phyloP scores from a whole-genome alignment of 1,139 yeast genomes.

The Geotrichum bryndzae region DNA sequence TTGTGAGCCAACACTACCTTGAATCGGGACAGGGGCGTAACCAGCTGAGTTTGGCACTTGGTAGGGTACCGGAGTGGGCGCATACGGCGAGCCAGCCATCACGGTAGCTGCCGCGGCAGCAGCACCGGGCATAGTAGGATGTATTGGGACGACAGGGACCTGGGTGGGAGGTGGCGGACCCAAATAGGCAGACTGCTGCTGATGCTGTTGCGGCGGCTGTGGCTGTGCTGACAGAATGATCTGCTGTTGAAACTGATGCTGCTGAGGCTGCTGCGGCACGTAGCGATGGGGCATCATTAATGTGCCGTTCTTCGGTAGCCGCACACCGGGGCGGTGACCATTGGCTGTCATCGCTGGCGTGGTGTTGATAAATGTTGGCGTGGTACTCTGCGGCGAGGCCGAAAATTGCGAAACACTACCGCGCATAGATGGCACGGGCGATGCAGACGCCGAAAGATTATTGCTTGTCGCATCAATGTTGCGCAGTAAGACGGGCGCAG shows the following conservation, averaged over 20 bases:
- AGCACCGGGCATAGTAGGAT: slow-evolving; percentile 1
- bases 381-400: neutral
- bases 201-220: slow-evolving; percentile 18
- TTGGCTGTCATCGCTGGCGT: slow-evolving; percentile 5
- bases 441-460: neutral
- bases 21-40: neutral
- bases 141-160: slow-evolving; percentile 7
- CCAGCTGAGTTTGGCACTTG: slow-evolving; percentile 3
- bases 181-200: slow-evolving; percentile 10
- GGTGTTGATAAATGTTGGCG: slow-evolving; percentile 5
- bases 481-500: slow-evolving; percentile 31
- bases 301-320: neutral
- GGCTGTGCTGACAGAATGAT: slow-evolving; percentile 4
- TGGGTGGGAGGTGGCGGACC: slow-evolving; percentile 6
- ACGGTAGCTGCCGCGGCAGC: slow-evolving; percentile 10
- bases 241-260: slow-evolving; percentile 15
- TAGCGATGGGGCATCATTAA: neutral
- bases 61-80: slow-evolving; percentile 2
- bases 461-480: slow-evolving; percentile 8
- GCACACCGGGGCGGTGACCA: slow-evolving; percentile 5
- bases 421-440: neutral
- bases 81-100: slow-evolving; percentile 10
- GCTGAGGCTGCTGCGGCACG: slow-evolving; percentile 17
- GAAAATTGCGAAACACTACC: neutral
- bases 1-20: slow-evolving; percentile 18